phyloP scores from a whole-genome alignment of 2,329 filamentous ascomycete species.

The Cercospora sojina region DNA sequence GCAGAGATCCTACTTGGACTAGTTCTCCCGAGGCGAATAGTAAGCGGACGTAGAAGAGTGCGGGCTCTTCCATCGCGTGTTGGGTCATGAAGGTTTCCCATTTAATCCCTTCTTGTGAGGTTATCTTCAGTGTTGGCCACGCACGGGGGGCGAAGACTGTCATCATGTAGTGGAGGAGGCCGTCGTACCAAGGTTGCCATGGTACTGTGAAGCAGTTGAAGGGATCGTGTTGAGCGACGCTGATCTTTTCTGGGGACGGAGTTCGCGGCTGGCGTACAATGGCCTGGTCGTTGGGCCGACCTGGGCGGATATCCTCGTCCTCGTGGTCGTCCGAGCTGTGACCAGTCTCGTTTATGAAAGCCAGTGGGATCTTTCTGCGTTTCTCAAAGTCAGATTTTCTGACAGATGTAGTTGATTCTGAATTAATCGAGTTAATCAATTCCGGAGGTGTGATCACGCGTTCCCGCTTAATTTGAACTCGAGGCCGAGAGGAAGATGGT shows the following conservation, averaged over 20 bases:
- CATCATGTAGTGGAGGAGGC: constrained; percentile 38
- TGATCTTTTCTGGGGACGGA: background rate
- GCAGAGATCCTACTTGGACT: constrained; percentile 28
- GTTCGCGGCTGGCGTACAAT: background rate
- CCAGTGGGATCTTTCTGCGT: background rate
- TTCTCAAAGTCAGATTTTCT: background rate
- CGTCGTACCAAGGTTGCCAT: constrained; percentile 34
- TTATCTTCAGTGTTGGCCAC: constrained; percentile 37
- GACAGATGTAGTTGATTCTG: background rate
- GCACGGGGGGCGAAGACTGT: constrained; percentile 37
- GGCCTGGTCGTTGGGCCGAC: background rate
- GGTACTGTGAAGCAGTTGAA: constrained; percentile 37
- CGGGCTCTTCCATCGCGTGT: constrained; percentile 35
- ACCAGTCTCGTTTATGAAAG: background rate
- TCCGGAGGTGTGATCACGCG: background rate
- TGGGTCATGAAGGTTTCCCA: constrained; percentile 39
- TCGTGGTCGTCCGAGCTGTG: background rate
- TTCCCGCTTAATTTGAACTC: background rate
- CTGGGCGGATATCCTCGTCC: background rate
- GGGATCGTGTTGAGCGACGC: constrained; percentile 25
- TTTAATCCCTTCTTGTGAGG: constrained; percentile 28
- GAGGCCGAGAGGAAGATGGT: background rate
- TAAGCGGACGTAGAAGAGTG: constrained; percentile 37
- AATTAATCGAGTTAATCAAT: background rate
- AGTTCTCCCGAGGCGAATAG: constrained; percentile 38